Evolutionary conservation across 768 basidiomycete genomes (phyloP).

Genomic region (Solioccasus polychromus): DNA sequence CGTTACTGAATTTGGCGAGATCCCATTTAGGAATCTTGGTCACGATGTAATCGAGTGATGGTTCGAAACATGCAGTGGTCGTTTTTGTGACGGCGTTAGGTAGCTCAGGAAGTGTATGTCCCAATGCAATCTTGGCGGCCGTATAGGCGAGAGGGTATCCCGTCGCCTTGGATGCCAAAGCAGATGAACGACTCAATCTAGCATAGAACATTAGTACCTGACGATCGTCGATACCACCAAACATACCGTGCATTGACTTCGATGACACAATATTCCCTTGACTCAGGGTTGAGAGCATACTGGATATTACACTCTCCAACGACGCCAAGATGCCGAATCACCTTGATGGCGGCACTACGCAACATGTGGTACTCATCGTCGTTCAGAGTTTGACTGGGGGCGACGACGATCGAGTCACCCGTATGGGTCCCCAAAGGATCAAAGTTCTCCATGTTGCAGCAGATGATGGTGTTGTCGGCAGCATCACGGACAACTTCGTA

Average conservation of each 20-base stretch:
- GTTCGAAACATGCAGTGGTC: constrained; percentile 98
- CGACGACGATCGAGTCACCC: constrained; percentile 98
- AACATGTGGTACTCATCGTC: constrained; percentile 99
- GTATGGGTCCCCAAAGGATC: constrained; percentile 99
- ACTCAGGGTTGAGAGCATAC: constrained; percentile 92
- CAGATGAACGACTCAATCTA: constrained; percentile 83
- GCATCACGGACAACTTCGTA: constrained; percentile 98
- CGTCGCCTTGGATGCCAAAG: constrained; percentile 97
- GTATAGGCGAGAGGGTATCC: constrained; percentile 99
- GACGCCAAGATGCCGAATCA: constrained; percentile 87
- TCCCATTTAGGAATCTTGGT: constrained; percentile 99
- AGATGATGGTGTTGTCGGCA: constrained; percentile 99
- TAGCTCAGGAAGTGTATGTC: constrained; percentile 94
- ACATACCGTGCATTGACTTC: constrained; percentile 89
- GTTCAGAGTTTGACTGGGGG: constrained; percentile 95
- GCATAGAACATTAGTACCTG: constrained; percentile 1
- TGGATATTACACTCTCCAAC: constrained; percentile 97
- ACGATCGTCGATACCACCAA: not conserved
- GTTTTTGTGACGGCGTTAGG: constrained; percentile 99
- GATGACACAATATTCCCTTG: constrained; percentile 95
- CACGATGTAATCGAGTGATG: constrained; percentile 97
- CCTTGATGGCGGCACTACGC: constrained; percentile 95
- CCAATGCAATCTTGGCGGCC: constrained; percentile 97
- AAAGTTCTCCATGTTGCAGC: constrained; percentile 99
- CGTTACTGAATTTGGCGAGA: constrained; percentile 91